A percentile compares a stretch with the other conserved stretches of the same genome.
These are phyloP conservation scores for Escallonia rubra DNA, from an alignment of 129 eudicot genomes.

Conservation along the genomic window DNA sequence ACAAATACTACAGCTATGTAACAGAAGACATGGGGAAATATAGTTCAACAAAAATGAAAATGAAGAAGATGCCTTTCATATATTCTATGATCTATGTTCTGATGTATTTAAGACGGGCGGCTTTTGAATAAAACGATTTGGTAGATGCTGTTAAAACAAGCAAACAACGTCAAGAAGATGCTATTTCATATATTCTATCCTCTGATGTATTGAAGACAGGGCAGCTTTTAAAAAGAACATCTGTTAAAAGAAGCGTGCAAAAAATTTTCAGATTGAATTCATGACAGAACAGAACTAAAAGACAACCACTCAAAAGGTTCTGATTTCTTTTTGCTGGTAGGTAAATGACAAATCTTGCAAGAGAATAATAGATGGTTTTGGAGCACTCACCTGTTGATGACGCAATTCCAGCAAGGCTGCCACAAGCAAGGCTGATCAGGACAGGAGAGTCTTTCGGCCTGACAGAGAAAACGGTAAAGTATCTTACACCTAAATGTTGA, in stretches of 20 bases:
- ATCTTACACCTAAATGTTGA: neutral
- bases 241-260: no score
- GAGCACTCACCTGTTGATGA: slow-evolving; percentile 84
- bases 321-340: no score
- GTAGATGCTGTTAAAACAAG: no score
- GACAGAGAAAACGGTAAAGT: neutral
- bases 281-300: neutral
- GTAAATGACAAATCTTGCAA: neutral
- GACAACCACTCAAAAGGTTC: neutral
- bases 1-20: neutral
- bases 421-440: slow-evolving; percentile 87
- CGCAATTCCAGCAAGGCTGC: slow-evolving; percentile 93
- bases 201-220: no score
- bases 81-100: no score
- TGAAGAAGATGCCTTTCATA: no score
- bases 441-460: slow-evolving; percentile 85
- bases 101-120: no score
- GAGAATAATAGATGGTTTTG: neutral
- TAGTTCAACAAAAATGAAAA: no score
- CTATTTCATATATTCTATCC: no score
- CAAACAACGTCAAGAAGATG: no score
- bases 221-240: no score
- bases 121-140: no score
- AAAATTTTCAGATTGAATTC: neutral
- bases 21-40: neutral